These are phyloP conservation scores for Micractinium conductrix DNA, from an alignment of 139 green algal genomes.

Conservation along the genomic window DNA sequence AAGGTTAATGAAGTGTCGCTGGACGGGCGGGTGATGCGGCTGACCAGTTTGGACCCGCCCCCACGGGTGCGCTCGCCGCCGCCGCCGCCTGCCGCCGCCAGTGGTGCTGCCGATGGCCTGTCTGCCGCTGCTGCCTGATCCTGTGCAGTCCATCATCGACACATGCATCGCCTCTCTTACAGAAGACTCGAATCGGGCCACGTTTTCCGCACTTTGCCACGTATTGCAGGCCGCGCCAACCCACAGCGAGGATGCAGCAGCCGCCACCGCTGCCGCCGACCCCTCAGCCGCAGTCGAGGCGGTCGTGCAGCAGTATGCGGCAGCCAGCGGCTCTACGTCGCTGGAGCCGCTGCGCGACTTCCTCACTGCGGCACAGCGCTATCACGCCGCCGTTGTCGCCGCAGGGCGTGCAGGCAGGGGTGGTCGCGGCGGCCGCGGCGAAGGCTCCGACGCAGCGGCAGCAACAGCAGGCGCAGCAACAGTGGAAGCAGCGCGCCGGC, in stretches of 20 bases:
- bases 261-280: background rate
- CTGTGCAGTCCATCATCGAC: background rate
- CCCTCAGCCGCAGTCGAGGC: background rate
- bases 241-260: too few species aligned
- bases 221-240: background rate
- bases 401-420: background rate
- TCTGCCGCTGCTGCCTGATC: too few species aligned
- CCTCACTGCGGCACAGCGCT: background rate
- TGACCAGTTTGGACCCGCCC: conserved; percentile 49
- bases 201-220: too few species aligned
- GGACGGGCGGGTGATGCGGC: conserved; percentile 57
- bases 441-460: too few species aligned
- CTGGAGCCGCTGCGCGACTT: background rate
- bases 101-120: too few species aligned
- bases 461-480: background rate
- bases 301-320: conserved; percentile 17
- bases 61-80: background rate
- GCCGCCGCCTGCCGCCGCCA: too few species aligned
- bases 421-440: background rate
- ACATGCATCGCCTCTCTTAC: background rate
- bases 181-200: background rate
- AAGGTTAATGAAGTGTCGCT: conserved; percentile 81
- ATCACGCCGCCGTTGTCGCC: background rate
- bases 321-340: background rate
- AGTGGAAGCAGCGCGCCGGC: background rate